Evolutionary conservation across 805 yeast species (phyloP).

Genomic region (Tetrapisispora iriomotensis): DNA sequence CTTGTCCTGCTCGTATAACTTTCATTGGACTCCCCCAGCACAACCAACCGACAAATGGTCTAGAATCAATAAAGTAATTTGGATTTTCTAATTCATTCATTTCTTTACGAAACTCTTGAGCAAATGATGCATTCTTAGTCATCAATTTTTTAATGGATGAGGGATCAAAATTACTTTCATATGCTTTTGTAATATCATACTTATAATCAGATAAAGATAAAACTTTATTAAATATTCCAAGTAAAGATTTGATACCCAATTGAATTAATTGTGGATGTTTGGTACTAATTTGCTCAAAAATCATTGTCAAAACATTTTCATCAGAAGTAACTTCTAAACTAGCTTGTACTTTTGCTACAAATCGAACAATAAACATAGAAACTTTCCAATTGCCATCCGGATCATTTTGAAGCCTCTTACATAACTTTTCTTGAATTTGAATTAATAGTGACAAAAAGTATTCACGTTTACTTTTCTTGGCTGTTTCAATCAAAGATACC

Average conservation of each 20-base stretch:
- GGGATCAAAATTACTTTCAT: slow-evolving; percentile 34
- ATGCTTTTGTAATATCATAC: slow-evolving; percentile 37
- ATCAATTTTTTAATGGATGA: slow-evolving; percentile 34
- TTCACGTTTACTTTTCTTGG: slow-evolving; percentile 47
- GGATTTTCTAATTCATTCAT: slow-evolving; percentile 39
- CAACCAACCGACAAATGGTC: slow-evolving; percentile 52
- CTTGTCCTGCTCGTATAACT: slow-evolving; percentile 27
- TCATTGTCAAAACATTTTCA: slow-evolving; percentile 31
- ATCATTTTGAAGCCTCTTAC: slow-evolving; percentile 14
- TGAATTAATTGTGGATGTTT: slow-evolving; percentile 60
- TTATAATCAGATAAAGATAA: slow-evolving; percentile 35
- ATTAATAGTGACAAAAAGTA: slow-evolving; percentile 33
- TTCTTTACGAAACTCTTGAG: slow-evolving; percentile 38
- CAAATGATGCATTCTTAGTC: slow-evolving; percentile 34
- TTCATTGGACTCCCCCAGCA: slow-evolving; percentile 56
- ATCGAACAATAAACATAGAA: slow-evolving; percentile 38
- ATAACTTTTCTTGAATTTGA: slow-evolving; percentile 34
- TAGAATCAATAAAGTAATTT: slow-evolving; percentile 45
- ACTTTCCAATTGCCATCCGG: slow-evolving; percentile 43
- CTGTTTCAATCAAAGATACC: slow-evolving; percentile 45
- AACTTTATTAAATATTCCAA: slow-evolving; percentile 39
- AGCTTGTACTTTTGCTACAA: slow-evolving; percentile 43
- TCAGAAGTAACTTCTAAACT: slow-evolving; percentile 41
- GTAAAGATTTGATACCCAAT: slow-evolving; percentile 48
- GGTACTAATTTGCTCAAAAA: slow-evolving; percentile 39